phyloP scores from a whole-genome alignment of 148 eudicot species.

The Limonium bicolor region DNA sequence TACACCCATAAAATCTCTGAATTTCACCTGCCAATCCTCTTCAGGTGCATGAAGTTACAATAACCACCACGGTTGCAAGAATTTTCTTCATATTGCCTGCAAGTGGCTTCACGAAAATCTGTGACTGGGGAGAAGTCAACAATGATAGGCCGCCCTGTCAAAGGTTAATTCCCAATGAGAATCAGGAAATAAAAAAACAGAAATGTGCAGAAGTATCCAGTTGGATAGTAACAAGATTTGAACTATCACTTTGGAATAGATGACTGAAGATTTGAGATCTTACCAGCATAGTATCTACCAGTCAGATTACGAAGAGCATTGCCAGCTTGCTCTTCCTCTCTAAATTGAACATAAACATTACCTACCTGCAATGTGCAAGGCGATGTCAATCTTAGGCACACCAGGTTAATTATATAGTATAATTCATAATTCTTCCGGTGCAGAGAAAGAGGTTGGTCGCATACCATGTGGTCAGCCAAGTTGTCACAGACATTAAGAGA shows the following conservation, averaged over 20 bases:
- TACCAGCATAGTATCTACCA: constrained; percentile 89
- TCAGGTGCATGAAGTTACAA: constrained; percentile 94
- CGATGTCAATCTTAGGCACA: neutral
- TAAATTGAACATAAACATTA: constrained; percentile 82
- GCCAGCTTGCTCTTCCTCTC: constrained; percentile 86
- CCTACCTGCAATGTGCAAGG: constrained; percentile 55
- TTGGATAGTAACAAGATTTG: too few relatives aligned
- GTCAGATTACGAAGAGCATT: constrained; percentile 54
- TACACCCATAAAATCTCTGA: neutral
- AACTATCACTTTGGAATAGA: too few relatives aligned
- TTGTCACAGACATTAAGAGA: constrained; percentile 86
- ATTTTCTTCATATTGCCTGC: constrained; percentile 92
- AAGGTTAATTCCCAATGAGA: too few relatives aligned
- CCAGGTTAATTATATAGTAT: neutral
- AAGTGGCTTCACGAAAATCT: constrained; percentile 96
- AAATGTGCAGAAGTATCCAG: too few relatives aligned
- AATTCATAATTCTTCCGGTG: neutral
- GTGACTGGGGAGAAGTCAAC: constrained; percentile 97
- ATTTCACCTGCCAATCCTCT: constrained; percentile 60
- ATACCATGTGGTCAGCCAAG: constrained; percentile 90
- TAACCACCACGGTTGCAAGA: constrained; percentile 91
- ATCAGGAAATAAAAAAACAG: too few relatives aligned
- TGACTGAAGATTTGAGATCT: too few relatives aligned
- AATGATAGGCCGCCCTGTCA: constrained; percentile 76
- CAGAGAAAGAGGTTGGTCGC: neutral